A percentile compares a stretch with the other conserved stretches of the same genome.
These are phyloP conservation scores for Leishmania guyanensis DNA, from an alignment of 208 protist genomes.

Conservation along the genomic window DNA sequence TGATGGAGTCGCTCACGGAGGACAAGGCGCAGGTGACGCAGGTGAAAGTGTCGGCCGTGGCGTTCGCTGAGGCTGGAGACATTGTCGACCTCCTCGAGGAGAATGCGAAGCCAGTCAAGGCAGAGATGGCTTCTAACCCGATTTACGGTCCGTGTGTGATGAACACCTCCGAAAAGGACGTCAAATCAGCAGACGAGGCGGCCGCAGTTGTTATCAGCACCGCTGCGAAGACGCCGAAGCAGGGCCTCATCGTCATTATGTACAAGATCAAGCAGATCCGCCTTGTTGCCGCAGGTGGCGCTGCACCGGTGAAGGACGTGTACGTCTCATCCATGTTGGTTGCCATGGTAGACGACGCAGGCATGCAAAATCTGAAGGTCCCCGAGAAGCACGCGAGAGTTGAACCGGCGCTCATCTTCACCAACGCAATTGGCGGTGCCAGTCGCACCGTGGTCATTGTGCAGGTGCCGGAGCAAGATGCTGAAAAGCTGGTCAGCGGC, in stretches of 20 bases:
- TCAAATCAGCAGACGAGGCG: slow-evolving; percentile 38
- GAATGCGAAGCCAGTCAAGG: slow-evolving; percentile 28
- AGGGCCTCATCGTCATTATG: slow-evolving; percentile 35
- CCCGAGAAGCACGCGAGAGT: slow-evolving; percentile 29
- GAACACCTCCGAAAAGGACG: slow-evolving; percentile 40
- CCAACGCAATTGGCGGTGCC: slow-evolving; percentile 56
- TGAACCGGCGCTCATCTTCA: slow-evolving; percentile 41
- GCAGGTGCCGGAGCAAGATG: slow-evolving; percentile 32
- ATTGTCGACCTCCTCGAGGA: slow-evolving; percentile 38
- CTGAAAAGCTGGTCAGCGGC: slow-evolving; percentile 26
- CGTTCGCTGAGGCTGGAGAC: slow-evolving; percentile 28
- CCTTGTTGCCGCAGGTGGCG: slow-evolving; percentile 1
- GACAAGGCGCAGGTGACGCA: slow-evolving; percentile 33
- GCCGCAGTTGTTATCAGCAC: slow-evolving; percentile 31
- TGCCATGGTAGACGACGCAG: slow-evolving; percentile 36
- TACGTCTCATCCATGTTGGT: slow-evolving; percentile 51
- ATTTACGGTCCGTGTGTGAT: slow-evolving; percentile 63
- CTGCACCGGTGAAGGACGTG: slow-evolving; percentile 24
- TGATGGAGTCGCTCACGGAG: slow-evolving; percentile 36
- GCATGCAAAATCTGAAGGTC: slow-evolving; percentile 29
- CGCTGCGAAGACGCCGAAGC: slow-evolving; percentile 21
- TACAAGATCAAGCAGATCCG: slow-evolving; percentile 55
- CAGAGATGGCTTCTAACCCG: slow-evolving; percentile 47
- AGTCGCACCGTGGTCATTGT: slow-evolving; percentile 53
- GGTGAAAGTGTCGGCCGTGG: slow-evolving; percentile 32